Base-by-base conservation (phyloP, 2,329 filamentous ascomycete genomes). In the Moelleriella libera region DNA sequence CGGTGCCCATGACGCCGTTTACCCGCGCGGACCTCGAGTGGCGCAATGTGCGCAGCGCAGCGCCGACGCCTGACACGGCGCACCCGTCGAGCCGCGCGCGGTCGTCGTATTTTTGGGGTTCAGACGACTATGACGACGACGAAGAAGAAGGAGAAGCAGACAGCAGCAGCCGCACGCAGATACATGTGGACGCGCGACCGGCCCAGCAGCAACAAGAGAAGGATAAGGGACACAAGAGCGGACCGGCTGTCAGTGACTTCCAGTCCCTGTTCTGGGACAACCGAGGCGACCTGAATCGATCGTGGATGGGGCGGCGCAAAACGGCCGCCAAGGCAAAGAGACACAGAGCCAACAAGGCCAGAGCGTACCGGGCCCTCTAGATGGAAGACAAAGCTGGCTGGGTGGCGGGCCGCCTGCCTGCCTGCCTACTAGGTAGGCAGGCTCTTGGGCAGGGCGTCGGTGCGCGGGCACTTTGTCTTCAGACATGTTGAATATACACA, bases 51-150 rank as follows among this genome's bases (percentile, higher is more conserved):
- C 77, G 92, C 48, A 96, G 88, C 60, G 88, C 88, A 5, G 92
- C 92, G 2, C 92, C 92, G 0, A 98, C 92, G 0, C 92, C 92
- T 0, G 92, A 98, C 60, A 97, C 92, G 0, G 88, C 88, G 2
- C 80, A 88, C 50, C 80, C 85, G 21, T 2, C 21, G 2, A 80
- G 72, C 41, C 77, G 79, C 30, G 74, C 70, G 48, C 82, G 83
- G 58, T 69, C 72, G 21, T 21, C 21, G 21, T 21, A 21, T 52
- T 70, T 82, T 30, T 80, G 76, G 72, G 73, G 7, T 64, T 70
- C 9, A 65, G 60, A 62, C 1, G 61, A 60, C 1, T 59, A 60
- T 0, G 59, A 61, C 6, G 60, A 59, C 5, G 57, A 56, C 12
- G 58, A 61, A 14, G 58, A 55, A 4, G 61, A 52, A 40, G 59